These are phyloP conservation scores for Monilinia laxa DNA, from an alignment of 2,329 filamentous ascomycete genomes.

Conservation along the genomic window DNA sequence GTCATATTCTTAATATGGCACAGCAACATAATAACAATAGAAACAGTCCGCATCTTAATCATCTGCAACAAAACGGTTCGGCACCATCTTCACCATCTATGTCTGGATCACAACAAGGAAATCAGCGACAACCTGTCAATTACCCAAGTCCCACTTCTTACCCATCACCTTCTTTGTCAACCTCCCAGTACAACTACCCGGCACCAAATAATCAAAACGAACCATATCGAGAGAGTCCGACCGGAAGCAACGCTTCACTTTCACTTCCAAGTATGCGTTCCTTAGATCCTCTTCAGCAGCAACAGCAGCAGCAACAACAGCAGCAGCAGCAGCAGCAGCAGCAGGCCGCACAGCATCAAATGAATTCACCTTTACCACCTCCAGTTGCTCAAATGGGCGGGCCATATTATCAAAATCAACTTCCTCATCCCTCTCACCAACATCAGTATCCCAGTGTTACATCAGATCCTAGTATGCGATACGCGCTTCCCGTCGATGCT, in stretches of 20 bases:
- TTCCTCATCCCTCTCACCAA: conserved; percentile 46
- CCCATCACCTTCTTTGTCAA: conserved; percentile 48
- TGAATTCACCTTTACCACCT: conserved; percentile 55
- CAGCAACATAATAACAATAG: conserved; percentile 31
- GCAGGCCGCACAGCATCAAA: conserved; percentile 40
- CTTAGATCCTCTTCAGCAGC: conserved; percentile 45
- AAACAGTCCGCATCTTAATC: conserved; percentile 36
- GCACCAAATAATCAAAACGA: conserved; percentile 43
- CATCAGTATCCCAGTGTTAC: conserved; percentile 52
- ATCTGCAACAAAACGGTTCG: conserved; percentile 37
- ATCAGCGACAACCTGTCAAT: conserved; percentile 35
- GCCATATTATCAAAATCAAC: conserved; percentile 48
- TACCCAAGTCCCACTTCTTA: conserved; percentile 51
- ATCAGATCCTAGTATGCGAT: conserved; percentile 52
- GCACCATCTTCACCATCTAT: conserved; percentile 40
- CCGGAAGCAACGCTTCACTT: conserved; percentile 47
- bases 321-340: conserved; percentile 35
- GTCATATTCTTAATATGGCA: conserved; percentile 29
- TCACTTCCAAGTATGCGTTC: conserved; percentile 53
- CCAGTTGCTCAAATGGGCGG: conserved; percentile 50
- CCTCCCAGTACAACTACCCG: conserved; percentile 50
- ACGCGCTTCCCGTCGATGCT: conserved; percentile 54
- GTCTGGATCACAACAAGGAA: conserved; percentile 36
- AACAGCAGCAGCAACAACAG: conserved; percentile 32
- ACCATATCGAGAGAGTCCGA: conserved; percentile 47